Percentiles rank a stretch among this genome's conserved stretches.
phyloP scores from a whole-genome alignment of 2,329 filamentous ascomycete genomes.

The Nigrospora sphaerica region DNA sequence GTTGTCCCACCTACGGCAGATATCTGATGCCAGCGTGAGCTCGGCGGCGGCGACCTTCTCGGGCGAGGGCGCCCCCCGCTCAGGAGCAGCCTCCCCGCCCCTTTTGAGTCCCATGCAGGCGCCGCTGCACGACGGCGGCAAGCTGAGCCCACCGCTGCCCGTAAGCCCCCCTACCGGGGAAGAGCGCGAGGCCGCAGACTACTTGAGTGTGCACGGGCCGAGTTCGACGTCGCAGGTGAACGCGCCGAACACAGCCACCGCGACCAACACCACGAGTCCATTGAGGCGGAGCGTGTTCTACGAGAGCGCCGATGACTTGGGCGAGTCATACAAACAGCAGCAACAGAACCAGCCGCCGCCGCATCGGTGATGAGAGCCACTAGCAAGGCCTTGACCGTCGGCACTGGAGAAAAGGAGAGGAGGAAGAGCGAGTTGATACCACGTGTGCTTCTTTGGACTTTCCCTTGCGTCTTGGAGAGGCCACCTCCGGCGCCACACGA shows the following conservation, averaged over 20 bases:
- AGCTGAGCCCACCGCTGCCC: conserved; percentile 2
- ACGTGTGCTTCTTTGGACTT: not conserved
- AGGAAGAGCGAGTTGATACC: not conserved
- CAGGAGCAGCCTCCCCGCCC: conserved; percentile 3
- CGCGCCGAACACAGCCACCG: not conserved
- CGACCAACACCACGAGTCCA: conserved; percentile 10
- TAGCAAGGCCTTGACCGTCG: too few species aligned
- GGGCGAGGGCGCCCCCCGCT: not conserved
- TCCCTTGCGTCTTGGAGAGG: too few species aligned
- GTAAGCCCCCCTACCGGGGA: conserved; percentile 20
- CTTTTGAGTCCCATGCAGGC: not conserved
- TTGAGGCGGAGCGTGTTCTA: conserved; percentile 33
- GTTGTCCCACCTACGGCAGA: conserved; percentile 30
- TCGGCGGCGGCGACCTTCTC: conserved; percentile 13
- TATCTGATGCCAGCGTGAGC: conserved; percentile 33
- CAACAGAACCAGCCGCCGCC: not conserved
- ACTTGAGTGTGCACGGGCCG: conserved; percentile 11
- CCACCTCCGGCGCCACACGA: too few species aligned
- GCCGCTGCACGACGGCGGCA: not conserved
- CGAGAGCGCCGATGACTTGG: conserved; percentile 33
- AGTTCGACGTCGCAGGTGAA: conserved; percentile 3
- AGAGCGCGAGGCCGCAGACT: conserved; percentile 15
- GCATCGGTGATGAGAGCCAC: not conserved
- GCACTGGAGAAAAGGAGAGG: not conserved
- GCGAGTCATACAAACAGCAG: conserved; percentile 2